Evolutionary conservation across 768 basidiomycete genomes (phyloP), one percentile per base, ranked within the genome.

Genomic region (Auriculariales sp.): DNA sequence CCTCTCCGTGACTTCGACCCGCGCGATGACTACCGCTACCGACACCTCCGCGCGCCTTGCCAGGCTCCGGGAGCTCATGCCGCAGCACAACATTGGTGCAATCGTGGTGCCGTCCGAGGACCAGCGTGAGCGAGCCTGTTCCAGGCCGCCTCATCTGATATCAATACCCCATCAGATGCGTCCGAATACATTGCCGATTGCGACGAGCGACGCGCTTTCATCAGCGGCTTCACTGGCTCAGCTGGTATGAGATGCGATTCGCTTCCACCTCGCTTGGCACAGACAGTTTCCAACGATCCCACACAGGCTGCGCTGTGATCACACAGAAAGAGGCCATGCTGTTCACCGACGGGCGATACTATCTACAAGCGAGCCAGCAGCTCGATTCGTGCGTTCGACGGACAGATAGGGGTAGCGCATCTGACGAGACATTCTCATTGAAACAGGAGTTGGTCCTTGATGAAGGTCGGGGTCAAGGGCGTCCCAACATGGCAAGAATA

Each of bases 341-440:
- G 46, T 98, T 94, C 67, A 98, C 94, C 2, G 94, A 99, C 68
- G 95, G 94, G 3, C 69, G 94, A 39, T 99, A 99, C 60, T 95
- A 86, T 59, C 67, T 97, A 28, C 94, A 99, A 65, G 95, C 95
- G 0, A 78, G 74, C 53, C 76, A 91, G 54, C 89, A 99, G 64
- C 68, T 99, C 55, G 90, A 93, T 62, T 53, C 73, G 89, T 87
- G 56, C 62, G 78, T 39, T 19, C 31, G 31, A 14, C 15, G 15
- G 11, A 29, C 30, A 5, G n/a, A n/a, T n/a, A n/a, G n/a, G n/a
- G n/a, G n/a, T n/a, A n/a, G n/a, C n/a, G n/a, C 4, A 50, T 33
- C 12, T 17, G 30, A 15, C 52, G 28, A n/a, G 25, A 32, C 35
- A 56, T 4, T 35, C 14, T 25, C 19, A 15, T 17, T 24, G 2